Evolutionary conservation across 257 asterid genomes (phyloP).

Genomic region (Ophiorrhiza pumila): DNA sequence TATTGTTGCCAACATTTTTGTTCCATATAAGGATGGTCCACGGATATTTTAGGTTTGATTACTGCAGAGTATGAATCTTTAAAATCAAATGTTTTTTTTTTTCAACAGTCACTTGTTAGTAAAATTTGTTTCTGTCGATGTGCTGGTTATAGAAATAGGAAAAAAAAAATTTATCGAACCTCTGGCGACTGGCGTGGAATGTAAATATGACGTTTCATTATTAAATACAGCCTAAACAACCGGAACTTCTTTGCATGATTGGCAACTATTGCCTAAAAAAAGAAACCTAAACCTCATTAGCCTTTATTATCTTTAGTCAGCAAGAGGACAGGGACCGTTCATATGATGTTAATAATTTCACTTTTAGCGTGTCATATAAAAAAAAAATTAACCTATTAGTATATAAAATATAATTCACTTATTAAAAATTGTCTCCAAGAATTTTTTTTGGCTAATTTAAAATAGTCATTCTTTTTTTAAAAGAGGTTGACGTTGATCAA

Average conservation of each 20-base stretch:
- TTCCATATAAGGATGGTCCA: background rate
- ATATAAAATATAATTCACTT: no score
- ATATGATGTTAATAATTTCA: background rate
- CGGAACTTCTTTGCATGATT: background rate
- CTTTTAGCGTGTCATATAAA: no score
- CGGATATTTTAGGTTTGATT: no score
- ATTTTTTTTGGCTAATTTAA: no score
- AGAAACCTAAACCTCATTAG: background rate
- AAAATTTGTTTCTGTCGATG: background rate
- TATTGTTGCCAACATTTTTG: background rate
- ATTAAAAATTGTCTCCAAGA: no score
- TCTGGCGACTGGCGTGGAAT: background rate
- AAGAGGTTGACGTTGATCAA: no score
- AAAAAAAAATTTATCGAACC: background rate
- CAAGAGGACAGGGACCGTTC: background rate
- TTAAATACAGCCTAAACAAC: background rate
- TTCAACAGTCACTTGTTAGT: background rate
- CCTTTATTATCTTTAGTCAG: background rate
- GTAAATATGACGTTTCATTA: background rate
- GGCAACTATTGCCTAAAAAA: slow-evolving; percentile 1
- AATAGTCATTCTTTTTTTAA: background rate
- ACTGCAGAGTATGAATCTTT: background rate
- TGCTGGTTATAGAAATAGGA: background rate
- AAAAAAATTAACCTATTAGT: no score
- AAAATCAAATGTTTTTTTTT: background rate